Conservation (phyloP, 2,329 filamentous ascomycete genomes). For the Verticillium zaregamsianum region DNA sequence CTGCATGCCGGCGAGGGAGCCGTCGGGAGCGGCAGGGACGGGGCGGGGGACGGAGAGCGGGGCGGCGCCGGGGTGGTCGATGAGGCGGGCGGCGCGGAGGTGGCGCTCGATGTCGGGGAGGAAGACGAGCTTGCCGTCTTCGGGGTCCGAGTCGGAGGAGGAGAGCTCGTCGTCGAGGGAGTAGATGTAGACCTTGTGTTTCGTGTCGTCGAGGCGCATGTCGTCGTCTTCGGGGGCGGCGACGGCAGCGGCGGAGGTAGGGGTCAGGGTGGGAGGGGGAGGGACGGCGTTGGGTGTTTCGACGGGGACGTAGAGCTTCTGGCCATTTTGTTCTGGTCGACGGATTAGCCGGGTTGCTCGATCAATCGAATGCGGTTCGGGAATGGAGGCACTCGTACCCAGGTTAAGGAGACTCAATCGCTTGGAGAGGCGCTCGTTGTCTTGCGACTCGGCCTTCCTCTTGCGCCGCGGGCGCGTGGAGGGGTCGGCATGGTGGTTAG, state of each 20-base stretch:
- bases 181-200: conserved; percentile 85
- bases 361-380: conserved; percentile 2
- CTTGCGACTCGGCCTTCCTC: conserved; percentile 55
- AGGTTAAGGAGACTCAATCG: conserved; percentile 77
- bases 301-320: conserved; percentile 63
- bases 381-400: conserved; percentile 46
- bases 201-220: conserved; percentile 86
- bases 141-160: conserved; percentile 50
- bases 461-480: conserved; percentile 35
- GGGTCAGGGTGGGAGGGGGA: conserved; percentile 10
- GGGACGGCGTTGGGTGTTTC: conserved; percentile 36
- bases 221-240: conserved; percentile 41
- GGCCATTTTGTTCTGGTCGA: conserved; percentile 53
- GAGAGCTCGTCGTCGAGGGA: conserved; percentile 85
- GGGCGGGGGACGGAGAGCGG: conserved; percentile 50
- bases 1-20: conserved; percentile 59
- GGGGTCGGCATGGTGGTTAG: conserved; percentile 4
- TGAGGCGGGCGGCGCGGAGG: conserved; percentile 65
- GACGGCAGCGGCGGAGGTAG: conserved; percentile 7
- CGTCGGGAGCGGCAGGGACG: conserved; percentile 54
- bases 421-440: conserved; percentile 76
- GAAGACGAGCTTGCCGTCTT: conserved; percentile 66
- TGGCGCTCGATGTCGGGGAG: conserved; percentile 82
- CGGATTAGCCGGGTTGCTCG: conserved; percentile 14
- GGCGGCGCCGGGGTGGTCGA: conserved; percentile 56